phyloP scores from a whole-genome alignment of 2,329 filamentous ascomycete species.

The Beauveria caledonica region DNA sequence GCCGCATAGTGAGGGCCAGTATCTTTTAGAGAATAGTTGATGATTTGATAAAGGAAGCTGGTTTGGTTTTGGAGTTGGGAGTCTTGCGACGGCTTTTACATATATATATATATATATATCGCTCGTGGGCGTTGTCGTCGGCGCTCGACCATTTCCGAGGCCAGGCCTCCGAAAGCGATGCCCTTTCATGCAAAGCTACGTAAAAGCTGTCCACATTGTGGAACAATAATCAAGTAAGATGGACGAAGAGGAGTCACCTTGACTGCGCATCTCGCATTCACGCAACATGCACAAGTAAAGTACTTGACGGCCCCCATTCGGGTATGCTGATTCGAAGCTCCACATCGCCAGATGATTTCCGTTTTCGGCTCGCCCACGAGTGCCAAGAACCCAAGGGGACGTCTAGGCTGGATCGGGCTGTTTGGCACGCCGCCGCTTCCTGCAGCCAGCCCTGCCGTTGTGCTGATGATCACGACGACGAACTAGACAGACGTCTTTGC shows the following conservation, averaged over 20 bases:
- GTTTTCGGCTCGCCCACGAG: background rate
- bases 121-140: too few species aligned
- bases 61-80: background rate
- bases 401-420: background rate
- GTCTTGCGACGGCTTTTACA: too few species aligned
- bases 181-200: background rate
- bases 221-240: background rate
- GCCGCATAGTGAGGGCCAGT: conserved; percentile 14
- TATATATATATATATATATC: too few species aligned
- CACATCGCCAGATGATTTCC: conserved; percentile 7
- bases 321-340: background rate
- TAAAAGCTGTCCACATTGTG: background rate
- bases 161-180: background rate
- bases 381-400: background rate
- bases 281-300: background rate
- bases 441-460: too few species aligned
- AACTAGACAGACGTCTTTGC: too few species aligned
- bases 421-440: background rate
- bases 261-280: background rate
- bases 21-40: background rate
- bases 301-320: background rate
- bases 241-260: background rate
- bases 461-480: too few species aligned
- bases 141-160: background rate
- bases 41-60: background rate